Evolutionary conservation across 2,329 filamentous ascomycete species (phyloP).

Genomic region (Neofusicoccum sp.): DNA sequence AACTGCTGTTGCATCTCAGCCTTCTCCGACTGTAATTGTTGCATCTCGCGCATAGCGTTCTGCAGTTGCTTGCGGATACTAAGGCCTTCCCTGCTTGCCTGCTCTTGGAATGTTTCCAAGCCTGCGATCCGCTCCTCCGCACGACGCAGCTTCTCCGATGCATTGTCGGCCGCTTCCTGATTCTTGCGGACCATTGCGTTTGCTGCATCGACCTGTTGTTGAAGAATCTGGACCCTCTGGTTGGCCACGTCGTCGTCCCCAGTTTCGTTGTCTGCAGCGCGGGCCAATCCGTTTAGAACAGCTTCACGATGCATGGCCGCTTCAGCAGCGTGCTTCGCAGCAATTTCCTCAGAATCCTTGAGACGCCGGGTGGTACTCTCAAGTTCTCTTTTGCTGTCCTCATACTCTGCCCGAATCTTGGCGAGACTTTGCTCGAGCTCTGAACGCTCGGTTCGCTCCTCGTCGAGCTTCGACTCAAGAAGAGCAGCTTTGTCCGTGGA

Average conservation of each 20-base stretch:
- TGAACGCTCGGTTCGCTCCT: slow-evolving; percentile 76
- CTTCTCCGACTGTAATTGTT: slow-evolving; percentile 76
- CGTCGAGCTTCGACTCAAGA: slow-evolving; percentile 76
- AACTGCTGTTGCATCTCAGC: slow-evolving; percentile 79
- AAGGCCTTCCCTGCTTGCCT: slow-evolving; percentile 89
- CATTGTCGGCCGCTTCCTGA: slow-evolving; percentile 80
- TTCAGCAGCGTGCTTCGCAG: slow-evolving; percentile 82
- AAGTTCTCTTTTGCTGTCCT: slow-evolving; percentile 74
- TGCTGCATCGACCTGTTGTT: slow-evolving; percentile 74
- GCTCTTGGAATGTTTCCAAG: slow-evolving; percentile 94
- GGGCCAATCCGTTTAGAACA: slow-evolving; percentile 78
- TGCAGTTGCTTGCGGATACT: slow-evolving; percentile 88
- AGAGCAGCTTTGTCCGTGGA: slow-evolving; percentile 74
- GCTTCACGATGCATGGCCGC: slow-evolving; percentile 81
- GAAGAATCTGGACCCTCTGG: slow-evolving; percentile 70
- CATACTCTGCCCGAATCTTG: slow-evolving; percentile 78
- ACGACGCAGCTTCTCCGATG: slow-evolving; percentile 82
- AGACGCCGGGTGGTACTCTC: slow-evolving; percentile 71
- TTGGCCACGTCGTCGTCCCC: slow-evolving; percentile 54
- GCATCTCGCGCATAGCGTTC: slow-evolving; percentile 75
- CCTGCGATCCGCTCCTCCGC: slow-evolving; percentile 97
- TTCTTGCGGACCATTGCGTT: slow-evolving; percentile 83
- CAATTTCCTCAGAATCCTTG: slow-evolving; percentile 81
- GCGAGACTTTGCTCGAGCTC: slow-evolving; percentile 72
- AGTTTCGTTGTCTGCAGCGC: slow-evolving; percentile 31